Conservation (phyloP, 371 early-diverging fungal genomes). For the Batkoa obscura region DNA sequence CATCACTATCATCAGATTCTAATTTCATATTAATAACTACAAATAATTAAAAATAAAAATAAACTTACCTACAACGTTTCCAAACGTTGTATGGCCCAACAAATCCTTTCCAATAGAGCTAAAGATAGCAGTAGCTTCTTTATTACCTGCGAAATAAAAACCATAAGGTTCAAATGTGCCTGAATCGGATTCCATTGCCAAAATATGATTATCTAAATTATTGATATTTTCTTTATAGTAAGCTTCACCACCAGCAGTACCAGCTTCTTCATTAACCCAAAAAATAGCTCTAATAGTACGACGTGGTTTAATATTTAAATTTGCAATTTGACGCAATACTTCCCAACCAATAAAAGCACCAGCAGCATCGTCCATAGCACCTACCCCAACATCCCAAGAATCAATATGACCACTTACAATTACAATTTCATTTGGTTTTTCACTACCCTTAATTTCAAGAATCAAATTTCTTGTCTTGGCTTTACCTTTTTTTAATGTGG, state of each 20-base stretch:
- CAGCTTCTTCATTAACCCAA: slow-evolving; percentile 34
- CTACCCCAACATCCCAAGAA: slow-evolving; percentile 35
- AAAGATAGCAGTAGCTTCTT: not conserved
- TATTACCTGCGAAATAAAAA: slow-evolving; percentile 11
- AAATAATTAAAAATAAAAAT: not conserved
- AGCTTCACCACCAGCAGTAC: slow-evolving; percentile 22
- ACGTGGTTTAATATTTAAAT: slow-evolving; percentile 10
- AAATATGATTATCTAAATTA: slow-evolving; percentile 14
- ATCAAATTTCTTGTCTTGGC: slow-evolving; percentile 29
- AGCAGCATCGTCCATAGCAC: slow-evolving; percentile 27
- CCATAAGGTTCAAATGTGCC: slow-evolving; percentile 33
- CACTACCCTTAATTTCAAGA: slow-evolving; percentile 25
- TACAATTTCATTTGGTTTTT: slow-evolving; percentile 24
- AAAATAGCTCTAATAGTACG: slow-evolving; percentile 31
- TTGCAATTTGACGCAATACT: not conserved
- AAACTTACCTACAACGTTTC: not conserved
- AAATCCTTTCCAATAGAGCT: not conserved
- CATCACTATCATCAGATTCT: not conserved
- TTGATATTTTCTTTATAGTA: slow-evolving; percentile 21
- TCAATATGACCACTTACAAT: slow-evolving; percentile 34
- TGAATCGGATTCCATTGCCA: slow-evolving; percentile 30
- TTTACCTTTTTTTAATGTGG: no score
- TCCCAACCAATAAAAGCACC: not conserved
- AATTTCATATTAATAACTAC: not conserved
- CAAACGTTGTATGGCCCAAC: not conserved